Conservation (phyloP, 768 basidiomycete genomes). For the Thelephora aurantiotincta region DNA sequence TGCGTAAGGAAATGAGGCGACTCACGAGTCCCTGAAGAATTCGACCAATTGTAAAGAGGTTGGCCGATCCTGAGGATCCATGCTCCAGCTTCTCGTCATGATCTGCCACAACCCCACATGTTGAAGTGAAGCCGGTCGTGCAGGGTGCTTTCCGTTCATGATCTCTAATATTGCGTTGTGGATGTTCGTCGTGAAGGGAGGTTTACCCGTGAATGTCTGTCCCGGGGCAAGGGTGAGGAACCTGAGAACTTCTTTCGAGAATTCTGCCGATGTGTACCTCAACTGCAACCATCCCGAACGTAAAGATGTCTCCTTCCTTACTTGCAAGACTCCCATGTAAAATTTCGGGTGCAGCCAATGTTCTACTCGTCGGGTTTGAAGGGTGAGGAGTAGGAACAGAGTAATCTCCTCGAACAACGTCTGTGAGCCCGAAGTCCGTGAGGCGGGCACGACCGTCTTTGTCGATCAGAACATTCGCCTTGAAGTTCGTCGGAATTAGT, state of each 20-base stretch:
- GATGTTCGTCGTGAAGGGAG: neutral
- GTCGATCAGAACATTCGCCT: slow-evolving; percentile 13
- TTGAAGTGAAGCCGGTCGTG: neutral
- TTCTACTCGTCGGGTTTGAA: slow-evolving; percentile 6
- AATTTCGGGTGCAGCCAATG: neutral
- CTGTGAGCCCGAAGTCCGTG: slow-evolving; percentile 13
- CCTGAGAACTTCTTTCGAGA: neutral
- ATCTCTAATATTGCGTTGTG: slow-evolving; percentile 1
- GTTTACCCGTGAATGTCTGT: neutral
- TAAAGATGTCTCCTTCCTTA: slow-evolving; percentile 8
- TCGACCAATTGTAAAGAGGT: too few relatives aligned
- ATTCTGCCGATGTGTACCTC: slow-evolving; percentile 3
- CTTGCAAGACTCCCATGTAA: slow-evolving; percentile 1
- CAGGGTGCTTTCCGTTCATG: neutral
- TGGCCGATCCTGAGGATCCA: neutral
- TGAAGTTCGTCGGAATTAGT: too few relatives aligned
- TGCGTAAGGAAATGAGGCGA: too few relatives aligned
- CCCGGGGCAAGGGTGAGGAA: neutral
- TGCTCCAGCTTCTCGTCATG: slow-evolving; percentile 2
- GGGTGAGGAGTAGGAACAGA: neutral
- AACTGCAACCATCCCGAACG: slow-evolving; percentile 7
- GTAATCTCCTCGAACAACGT: neutral
- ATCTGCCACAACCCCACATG: slow-evolving; percentile 1
- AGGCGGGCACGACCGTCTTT: slow-evolving; percentile 8
- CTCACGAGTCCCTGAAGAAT: too few relatives aligned